Evolutionary conservation across 768 basidiomycete genomes (phyloP), one percentile per base, ranked within the genome.

Genomic region (Suillus ampliporus): DNA sequence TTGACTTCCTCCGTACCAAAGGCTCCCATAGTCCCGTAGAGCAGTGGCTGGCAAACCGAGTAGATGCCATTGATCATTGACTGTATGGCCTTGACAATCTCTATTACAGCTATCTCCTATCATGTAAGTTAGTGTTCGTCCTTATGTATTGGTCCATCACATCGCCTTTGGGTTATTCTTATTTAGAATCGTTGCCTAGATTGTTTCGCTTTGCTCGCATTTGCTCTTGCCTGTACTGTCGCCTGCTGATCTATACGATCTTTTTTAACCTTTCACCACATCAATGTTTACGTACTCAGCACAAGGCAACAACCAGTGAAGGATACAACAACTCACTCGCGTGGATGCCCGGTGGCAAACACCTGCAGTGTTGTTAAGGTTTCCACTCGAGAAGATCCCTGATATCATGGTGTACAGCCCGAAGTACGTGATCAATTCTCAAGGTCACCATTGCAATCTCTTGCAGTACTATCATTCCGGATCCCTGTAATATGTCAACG

Each of bases 21-120:
- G 78, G 79, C 31, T 74, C 54, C 21, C 58, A 65, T 14, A 65
- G 48, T 47, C 26, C 46, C 17, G 44, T 85, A 6, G 70, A 76
- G n/a, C 74, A 76, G 40, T 88, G 86, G 86, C 68, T 88, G 50
- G 82, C 84, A 26, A 60, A 56, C 41, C 68, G 65, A 31, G 43
- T 75, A 3, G 48, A 61, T 28, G 46, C 58, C 37, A 21, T 38
- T 3, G 67, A 67, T 1, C 57, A 63, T 65, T 73, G 73, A 75
- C 62, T 57, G 38, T 6, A 63, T 70, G 59, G 60, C 59, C 44
- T 47, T 1, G 13, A 46, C 10, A 21, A 26, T 61, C 26, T 58
- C 4, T 28, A 35, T 46, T 58, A 40, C 61, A n/a, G 10, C 14
- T 15, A 37, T 37, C 19, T 59, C 46, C 13, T 15, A n/a, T 21